These are phyloP conservation scores for Monosporozyma aerobia DNA, from an alignment of 805 yeast genomes.

Conservation along the genomic window DNA sequence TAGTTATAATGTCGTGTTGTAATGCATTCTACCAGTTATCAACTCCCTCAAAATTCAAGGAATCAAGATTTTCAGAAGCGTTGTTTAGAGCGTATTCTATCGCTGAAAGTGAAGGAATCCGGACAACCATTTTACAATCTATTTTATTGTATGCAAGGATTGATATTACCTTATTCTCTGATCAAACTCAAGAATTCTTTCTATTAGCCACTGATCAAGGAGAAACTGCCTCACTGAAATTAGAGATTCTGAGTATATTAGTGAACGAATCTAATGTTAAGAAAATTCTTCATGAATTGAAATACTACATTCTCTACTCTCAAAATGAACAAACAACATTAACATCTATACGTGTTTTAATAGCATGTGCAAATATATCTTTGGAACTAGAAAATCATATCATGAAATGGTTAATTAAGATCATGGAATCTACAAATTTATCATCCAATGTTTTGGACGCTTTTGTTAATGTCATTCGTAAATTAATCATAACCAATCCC, in stretches of 20 bases:
- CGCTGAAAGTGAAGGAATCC: slow-evolving; percentile 28
- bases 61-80: slow-evolving; percentile 41
- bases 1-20: slow-evolving; percentile 53
- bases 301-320: slow-evolving; percentile 39
- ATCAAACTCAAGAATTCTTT: slow-evolving; percentile 41
- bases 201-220: slow-evolving; percentile 46
- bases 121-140: slow-evolving; percentile 38
- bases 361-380: slow-evolving; percentile 45
- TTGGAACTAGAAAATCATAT: slow-evolving; percentile 43
- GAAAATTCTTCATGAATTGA: slow-evolving; percentile 50
- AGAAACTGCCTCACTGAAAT: slow-evolving; percentile 40
- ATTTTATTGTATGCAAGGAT: slow-evolving; percentile 31
- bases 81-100: slow-evolving; percentile 36
- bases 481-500: slow-evolving; percentile 57
- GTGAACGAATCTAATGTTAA: slow-evolving; percentile 44
- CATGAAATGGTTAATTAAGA: slow-evolving; percentile 53
- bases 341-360: slow-evolving; percentile 53
- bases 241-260: slow-evolving; percentile 53
- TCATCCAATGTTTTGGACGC: slow-evolving; percentile 43
- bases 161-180: slow-evolving; percentile 30
- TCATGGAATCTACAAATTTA: slow-evolving; percentile 30
- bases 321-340: slow-evolving; percentile 24
- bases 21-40: slow-evolving; percentile 50
- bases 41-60: slow-evolving; percentile 43
- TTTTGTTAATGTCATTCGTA: slow-evolving; percentile 62